Evolutionary conservation across 306 rosid species (phyloP), one percentile per base, ranked within the genome.

Genomic region (Fagus crenata): DNA sequence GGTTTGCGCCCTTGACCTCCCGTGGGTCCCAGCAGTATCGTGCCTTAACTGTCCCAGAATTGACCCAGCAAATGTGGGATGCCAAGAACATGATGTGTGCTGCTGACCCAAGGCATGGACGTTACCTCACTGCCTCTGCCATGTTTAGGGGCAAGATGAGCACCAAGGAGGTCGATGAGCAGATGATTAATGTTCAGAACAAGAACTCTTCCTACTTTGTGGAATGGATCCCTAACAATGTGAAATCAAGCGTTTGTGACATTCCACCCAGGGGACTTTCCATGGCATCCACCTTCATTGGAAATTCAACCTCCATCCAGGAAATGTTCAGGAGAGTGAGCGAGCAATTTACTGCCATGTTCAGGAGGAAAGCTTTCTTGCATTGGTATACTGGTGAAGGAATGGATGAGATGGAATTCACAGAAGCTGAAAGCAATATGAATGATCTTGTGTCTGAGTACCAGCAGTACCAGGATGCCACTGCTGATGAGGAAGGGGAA

Each of bases 361-460:
- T 82, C 74, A 87, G 88, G 85, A 84, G 89, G 67, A 87, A 87
- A 79, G 90, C 90, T 87, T 87, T 87, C 85, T 87, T 87, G 87
- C 90, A 87, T 33, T 87, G 90, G 90, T 87, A 87, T 79, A 87
- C 88, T 1, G 90, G 90, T 2, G 90, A 87, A 75, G 90, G 90
- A 40, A 87, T 87, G 90, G 90, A 87, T 33, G 88, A 87, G 78
- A 87, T 87, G 90, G 90, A 87, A 76, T 87, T 87, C 82, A 87
- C 90, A 3, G 90, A 87, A 78, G 90, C 90, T 0, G 88, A 87
- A 84, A 87, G 90, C 85, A 87, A 87, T 49, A 87, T 87, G 90
- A 87, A 87, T 41, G 90, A 87, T 31, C 90, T 85, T 4, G 89
- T 87, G 53, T 87, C 90, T 0, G 90, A 87, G 69, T 87, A 87